Evolutionary conservation across 2,329 filamentous ascomycete species (phyloP).

Genomic region (Eurotiales sp.): DNA sequence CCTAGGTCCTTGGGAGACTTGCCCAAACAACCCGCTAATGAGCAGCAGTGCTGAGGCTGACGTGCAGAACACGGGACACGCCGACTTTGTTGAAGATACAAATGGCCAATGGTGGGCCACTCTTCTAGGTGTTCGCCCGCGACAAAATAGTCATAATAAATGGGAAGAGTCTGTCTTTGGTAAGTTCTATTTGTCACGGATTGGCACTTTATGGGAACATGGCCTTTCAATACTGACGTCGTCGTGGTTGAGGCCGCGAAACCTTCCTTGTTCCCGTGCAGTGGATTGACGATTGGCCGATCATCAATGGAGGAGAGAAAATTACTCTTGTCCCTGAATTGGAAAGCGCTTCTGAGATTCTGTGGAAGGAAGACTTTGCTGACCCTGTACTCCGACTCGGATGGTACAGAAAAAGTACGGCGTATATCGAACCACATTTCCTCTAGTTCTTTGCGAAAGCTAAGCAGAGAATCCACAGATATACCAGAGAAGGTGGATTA

Average conservation of each 20-base stretch:
- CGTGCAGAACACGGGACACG: slow-evolving; percentile 50
- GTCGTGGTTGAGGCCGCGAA: slow-evolving; percentile 38
- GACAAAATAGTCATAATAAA: slow-evolving; percentile 19
- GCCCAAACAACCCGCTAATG: slow-evolving; percentile 57
- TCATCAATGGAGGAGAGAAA: slow-evolving; percentile 47
- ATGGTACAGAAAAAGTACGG: slow-evolving; percentile 41
- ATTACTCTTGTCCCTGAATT: slow-evolving; percentile 32
- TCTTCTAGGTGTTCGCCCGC: slow-evolving; percentile 44
- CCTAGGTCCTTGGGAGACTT: slow-evolving; percentile 61
- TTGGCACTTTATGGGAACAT: neutral
- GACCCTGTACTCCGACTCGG: slow-evolving; percentile 22
- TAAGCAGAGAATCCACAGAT: slow-evolving; percentile 26
- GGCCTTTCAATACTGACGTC: neutral
- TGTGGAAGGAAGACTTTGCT: slow-evolving; percentile 29
- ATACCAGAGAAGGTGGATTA: slow-evolving; percentile 48
- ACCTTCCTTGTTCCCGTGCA: slow-evolving; percentile 49
- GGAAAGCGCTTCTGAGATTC: slow-evolving; percentile 22
- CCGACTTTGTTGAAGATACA: slow-evolving; percentile 46
- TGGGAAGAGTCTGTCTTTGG: slow-evolving; percentile 44
- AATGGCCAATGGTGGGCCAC: slow-evolving; percentile 49
- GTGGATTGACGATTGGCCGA: slow-evolving; percentile 52
- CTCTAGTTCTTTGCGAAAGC: neutral
- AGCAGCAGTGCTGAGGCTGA: slow-evolving; percentile 48
- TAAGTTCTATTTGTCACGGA: slow-evolving; percentile 15
- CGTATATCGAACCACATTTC: slow-evolving; percentile 1